Evolutionary conservation across 768 basidiomycete species (phyloP).

Genomic region (Roridomyces roridus): DNA sequence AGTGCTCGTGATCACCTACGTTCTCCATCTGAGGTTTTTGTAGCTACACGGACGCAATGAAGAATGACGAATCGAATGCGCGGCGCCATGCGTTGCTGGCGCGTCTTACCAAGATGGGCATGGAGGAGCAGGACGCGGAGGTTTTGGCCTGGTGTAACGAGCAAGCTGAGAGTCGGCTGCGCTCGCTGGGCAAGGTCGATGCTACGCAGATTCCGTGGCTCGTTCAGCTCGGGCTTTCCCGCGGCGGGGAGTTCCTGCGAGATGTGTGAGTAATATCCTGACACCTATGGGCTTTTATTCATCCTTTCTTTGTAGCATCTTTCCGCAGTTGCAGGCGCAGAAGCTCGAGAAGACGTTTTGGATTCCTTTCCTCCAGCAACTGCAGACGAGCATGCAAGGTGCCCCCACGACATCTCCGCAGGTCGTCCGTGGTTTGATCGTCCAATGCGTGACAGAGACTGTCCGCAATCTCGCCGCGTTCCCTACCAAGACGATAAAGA

Average conservation of each 20-base stretch:
- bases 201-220: slow-evolving; percentile 23
- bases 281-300: not conserved
- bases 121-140: slow-evolving; percentile 19
- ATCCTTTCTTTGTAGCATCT: slow-evolving; percentile 5
- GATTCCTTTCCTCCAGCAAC: slow-evolving; percentile 8
- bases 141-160: slow-evolving; percentile 15
- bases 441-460: slow-evolving; percentile 10
- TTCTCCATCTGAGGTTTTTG: not conserved
- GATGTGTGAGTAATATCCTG: slow-evolving; percentile 11
- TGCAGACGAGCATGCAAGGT: not conserved
- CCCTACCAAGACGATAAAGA: slow-evolving; percentile 4
- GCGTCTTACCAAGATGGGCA: slow-evolving; percentile 11
- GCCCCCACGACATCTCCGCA: not conserved
- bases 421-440: slow-evolving; percentile 1
- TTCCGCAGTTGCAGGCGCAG: slow-evolving; percentile 17
- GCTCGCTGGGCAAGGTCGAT: slow-evolving; percentile 14
- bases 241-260: slow-evolving; percentile 18
- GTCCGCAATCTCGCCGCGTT: slow-evolving; percentile 16
- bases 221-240: slow-evolving; percentile 11
- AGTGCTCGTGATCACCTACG: not conserved
- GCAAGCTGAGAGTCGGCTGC: slow-evolving; percentile 13
- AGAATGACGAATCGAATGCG: slow-evolving; percentile 13
- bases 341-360: slow-evolving; percentile 14
- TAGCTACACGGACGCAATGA: slow-evolving; percentile 14
- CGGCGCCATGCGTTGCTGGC: slow-evolving; percentile 17